These are phyloP conservation scores for Fusarium decemcellulare DNA, from an alignment of 2,329 filamentous ascomycete genomes.

Conservation along the genomic window DNA sequence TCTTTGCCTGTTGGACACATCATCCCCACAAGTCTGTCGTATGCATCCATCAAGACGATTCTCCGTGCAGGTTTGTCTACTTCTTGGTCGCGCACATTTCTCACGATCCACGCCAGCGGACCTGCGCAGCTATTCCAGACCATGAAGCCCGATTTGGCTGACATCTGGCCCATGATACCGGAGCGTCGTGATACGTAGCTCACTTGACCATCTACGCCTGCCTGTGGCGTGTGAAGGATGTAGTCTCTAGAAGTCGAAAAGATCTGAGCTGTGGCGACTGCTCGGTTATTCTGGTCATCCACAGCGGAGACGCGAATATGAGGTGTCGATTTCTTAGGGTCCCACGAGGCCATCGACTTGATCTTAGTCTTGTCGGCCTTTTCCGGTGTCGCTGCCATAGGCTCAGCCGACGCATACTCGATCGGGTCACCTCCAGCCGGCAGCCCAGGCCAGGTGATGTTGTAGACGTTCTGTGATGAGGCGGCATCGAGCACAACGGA, in stretches of 20 bases:
- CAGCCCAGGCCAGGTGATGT: constrained; percentile 19
- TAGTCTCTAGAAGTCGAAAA: constrained; percentile 20
- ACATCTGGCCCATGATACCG: neutral
- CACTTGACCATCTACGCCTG: neutral
- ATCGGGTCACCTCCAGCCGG: neutral
- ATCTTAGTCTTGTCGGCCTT: neutral
- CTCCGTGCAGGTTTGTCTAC: neutral
- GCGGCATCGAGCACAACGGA: neutral
- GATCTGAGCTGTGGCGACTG: constrained; percentile 18
- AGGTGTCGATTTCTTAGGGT: constrained; percentile 13
- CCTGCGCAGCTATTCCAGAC: constrained; percentile 21
- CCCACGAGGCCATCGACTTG: constrained; percentile 12
- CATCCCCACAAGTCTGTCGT: constrained; percentile 20
- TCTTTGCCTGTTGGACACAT: constrained; percentile 3
- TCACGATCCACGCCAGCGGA: constrained; percentile 16
- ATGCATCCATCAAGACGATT: constrained; percentile 18
- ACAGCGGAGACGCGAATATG: constrained; percentile 10
- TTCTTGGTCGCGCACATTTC: constrained; percentile 8
- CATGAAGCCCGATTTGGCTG: constrained; percentile 15
- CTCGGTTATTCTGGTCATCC: neutral
- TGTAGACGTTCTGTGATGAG: constrained; percentile 5
- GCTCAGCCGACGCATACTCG: constrained; percentile 10
- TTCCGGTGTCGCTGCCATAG: constrained; percentile 4
- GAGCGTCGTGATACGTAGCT: constrained; percentile 5
- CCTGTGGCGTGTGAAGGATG: constrained; percentile 10